A percentile compares a stretch with the other conserved stretches of the same genome.
Evolutionary conservation across 2,329 filamentous ascomycete genomes (phyloP).

Genomic region (Furcasterigmium sp.): DNA sequence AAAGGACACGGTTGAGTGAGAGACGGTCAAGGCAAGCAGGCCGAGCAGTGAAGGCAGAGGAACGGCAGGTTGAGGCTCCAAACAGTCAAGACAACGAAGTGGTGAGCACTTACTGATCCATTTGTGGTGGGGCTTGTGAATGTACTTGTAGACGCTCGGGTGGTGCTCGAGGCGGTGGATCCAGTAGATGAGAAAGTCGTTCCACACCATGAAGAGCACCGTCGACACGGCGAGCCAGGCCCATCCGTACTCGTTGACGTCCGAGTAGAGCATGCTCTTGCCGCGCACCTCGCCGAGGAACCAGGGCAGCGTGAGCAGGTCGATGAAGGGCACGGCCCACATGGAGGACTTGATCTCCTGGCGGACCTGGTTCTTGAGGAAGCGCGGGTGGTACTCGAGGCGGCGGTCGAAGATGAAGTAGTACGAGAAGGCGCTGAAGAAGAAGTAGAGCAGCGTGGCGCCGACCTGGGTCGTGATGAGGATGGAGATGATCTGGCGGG

Average conservation of each 20-base stretch:
- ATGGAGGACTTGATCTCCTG: conserved; percentile 38
- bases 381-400: conserved; percentile 40
- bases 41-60: no score
- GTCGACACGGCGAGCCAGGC: conserved; percentile 31
- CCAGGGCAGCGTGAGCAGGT: conserved; percentile 36
- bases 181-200: conserved; percentile 41
- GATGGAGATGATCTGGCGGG: conserved; percentile 31
- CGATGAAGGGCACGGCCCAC: conserved; percentile 36
- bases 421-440: conserved; percentile 67
- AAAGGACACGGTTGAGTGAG: background rate
- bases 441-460: conserved; percentile 48
- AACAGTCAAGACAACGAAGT: no score
- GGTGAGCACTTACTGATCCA: conserved; percentile 33
- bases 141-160: conserved; percentile 38
- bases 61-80: no score
- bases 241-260: conserved; percentile 32
- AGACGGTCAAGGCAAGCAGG: no score
- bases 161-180: conserved; percentile 41
- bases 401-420: conserved; percentile 54
- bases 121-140: conserved; percentile 44
- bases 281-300: conserved; percentile 43
- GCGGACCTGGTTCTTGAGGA: conserved; percentile 40
- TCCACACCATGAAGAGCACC: conserved; percentile 37
- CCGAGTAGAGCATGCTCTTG: conserved; percentile 34
- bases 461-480: conserved; percentile 32